Percentiles rank a stretch among this genome's conserved stretches.
Evolutionary conservation across 768 basidiomycete species (phyloP).

Genomic region (Boletus vermiculosoides): DNA sequence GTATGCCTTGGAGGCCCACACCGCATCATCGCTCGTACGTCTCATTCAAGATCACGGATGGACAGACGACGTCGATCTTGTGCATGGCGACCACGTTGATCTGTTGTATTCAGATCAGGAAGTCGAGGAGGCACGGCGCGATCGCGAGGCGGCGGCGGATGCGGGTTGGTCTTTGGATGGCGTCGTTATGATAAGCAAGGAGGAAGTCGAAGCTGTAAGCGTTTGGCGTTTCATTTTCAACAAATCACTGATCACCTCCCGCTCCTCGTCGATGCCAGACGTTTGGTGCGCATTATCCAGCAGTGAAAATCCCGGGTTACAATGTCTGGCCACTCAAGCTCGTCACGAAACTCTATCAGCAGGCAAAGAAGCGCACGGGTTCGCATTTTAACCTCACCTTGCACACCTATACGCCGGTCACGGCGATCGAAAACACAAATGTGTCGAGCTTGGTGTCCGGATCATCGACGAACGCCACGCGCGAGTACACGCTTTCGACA

Average conservation of each 20-base stretch:
- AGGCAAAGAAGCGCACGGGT: constrained; percentile 33
- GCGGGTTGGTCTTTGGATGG: constrained; percentile 49
- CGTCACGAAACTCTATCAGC: constrained; percentile 61
- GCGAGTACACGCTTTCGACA: constrained; percentile 37
- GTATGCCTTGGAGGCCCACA: constrained; percentile 58
- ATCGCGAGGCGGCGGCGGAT: constrained; percentile 51
- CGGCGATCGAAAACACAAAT: constrained; percentile 33
- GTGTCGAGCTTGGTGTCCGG: not conserved
- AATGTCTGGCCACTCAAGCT: constrained; percentile 83
- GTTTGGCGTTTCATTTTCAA: not conserved
- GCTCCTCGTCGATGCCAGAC: constrained; percentile 9
- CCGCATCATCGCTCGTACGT: constrained; percentile 44
- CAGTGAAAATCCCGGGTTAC: constrained; percentile 47
- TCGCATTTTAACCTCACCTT: constrained; percentile 46
- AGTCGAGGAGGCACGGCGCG: constrained; percentile 34
- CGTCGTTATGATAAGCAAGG: constrained; percentile 47
- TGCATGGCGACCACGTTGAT: constrained; percentile 51
- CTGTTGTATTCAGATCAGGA: constrained; percentile 52
- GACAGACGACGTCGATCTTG: constrained; percentile 56
- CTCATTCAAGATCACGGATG: constrained; percentile 48
- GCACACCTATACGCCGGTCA: constrained; percentile 75
- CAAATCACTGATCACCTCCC: not conserved
- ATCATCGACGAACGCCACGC: constrained; percentile 1
- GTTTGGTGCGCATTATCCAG: constrained; percentile 48
- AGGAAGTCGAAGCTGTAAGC: constrained; percentile 49